Conservation (phyloP, 371 early-diverging fungal species). For the Apophysomyces elegans region DNA sequence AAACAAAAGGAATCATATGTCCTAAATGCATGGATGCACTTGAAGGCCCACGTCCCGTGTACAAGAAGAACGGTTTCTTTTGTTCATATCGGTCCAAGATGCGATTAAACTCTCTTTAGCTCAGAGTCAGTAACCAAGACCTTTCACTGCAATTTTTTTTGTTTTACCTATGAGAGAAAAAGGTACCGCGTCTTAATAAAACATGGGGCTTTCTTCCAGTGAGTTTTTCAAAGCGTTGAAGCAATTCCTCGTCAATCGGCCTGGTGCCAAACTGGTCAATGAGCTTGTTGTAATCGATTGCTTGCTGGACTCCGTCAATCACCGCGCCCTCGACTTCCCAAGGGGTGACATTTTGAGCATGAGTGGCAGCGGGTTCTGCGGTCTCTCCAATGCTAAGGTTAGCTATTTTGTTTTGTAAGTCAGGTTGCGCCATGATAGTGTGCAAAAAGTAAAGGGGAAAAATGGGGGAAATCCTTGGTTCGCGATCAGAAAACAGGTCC, state of each 20-base stretch:
- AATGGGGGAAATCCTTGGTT: not conserved
- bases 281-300: slow-evolving; percentile 96
- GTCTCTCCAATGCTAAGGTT: slow-evolving; percentile 22
- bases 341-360: slow-evolving; percentile 85
- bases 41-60: slow-evolving; percentile 99
- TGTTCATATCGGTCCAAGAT: slow-evolving; percentile 93
- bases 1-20: slow-evolving; percentile 98
- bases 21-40: slow-evolving; percentile 98
- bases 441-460: not conserved
- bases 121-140: not conserved
- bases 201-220: slow-evolving; percentile 89
- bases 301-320: slow-evolving; percentile 84
- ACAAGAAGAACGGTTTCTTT: slow-evolving; percentile 97
- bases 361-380: slow-evolving; percentile 21
- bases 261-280: slow-evolving; percentile 96
- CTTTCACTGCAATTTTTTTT: not conserved
- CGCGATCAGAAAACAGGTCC: no score
- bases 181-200: slow-evolving; percentile 92
- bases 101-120: slow-evolving; percentile 81
- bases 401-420: slow-evolving; percentile 21
- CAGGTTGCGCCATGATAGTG: slow-evolving; percentile 24
- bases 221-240: slow-evolving; percentile 83
- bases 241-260: slow-evolving; percentile 75
- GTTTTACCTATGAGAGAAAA: slow-evolving; percentile 95
- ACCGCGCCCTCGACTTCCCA: slow-evolving; percentile 97